A percentile compares a stretch with the other conserved stretches of the same genome.
Evolutionary conservation across 208 protist genomes (phyloP).

Genomic region (Vickermania spadyakhi): DNA sequence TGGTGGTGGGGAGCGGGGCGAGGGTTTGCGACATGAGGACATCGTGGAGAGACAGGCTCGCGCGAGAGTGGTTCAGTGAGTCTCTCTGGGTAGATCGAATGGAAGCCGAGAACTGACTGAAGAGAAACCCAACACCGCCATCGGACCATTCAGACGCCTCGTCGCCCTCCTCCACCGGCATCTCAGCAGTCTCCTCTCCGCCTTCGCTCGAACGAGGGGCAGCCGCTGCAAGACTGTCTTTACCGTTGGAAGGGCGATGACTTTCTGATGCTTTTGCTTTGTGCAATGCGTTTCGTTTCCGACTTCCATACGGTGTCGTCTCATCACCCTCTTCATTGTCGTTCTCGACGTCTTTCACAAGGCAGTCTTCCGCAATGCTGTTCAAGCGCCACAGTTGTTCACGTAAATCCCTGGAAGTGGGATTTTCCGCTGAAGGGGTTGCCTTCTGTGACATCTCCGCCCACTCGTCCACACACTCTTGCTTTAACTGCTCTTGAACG

Average conservation of each 20-base stretch:
- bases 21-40: conserved; percentile 6
- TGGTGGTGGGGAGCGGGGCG: neutral
- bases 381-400: neutral
- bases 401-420: neutral
- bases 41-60: conserved; percentile 1
- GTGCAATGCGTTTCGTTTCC: no score
- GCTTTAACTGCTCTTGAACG: no score
- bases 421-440: no score
- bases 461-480: no score
- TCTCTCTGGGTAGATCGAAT: no score
- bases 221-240: no score
- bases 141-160: neutral
- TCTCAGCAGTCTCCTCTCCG: no score
- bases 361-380: neutral
- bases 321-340: neutral
- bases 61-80: no score
- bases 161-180: neutral
- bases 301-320: neutral
- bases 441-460: no score
- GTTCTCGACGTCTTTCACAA: neutral
- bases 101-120: neutral
- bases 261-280: no score
- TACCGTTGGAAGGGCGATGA: no score
- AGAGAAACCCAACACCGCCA: neutral
- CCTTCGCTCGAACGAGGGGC: no score